Evolutionary conservation across 257 asterid genomes (phyloP), one percentile per base, ranked within the genome.

Genomic region (Ballota nigra): DNA sequence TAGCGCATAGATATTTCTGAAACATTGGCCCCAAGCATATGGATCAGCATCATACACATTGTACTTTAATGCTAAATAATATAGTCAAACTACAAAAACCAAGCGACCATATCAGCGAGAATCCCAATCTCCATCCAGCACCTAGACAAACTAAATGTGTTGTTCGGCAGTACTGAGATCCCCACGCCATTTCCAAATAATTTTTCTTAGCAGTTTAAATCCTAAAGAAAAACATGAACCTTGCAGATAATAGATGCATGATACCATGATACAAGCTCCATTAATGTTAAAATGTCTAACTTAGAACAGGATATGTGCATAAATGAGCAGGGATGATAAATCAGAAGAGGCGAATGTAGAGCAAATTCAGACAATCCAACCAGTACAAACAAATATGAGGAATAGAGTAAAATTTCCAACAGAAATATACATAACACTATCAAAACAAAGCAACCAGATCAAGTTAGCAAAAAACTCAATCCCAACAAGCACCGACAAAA

Each of bases 31-130:
- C 52, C 20, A 47, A 49, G 10, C 56, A 49, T n/a, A 49, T 53
- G 19, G 66, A 73, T 15, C 60, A 73, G 66, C 55, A 58, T 40
- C 73, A 66, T n/a, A 28, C 19, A n/a, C 2, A 34, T 26, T 55
- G 15, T 19, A 15, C 38, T 5, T 59, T 22, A n/a, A n/a, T n/a
- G n/a, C n/a, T n/a, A n/a, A n/a, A n/a, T n/a, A n/a, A n/a, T n/a
- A n/a, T n/a, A 22, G 15, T 13, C 62, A 51, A 61, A 56, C n/a
- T n/a, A 8, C 28, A 65, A 57, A 23, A 34, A 57, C 66, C 55
- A 26, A 3, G 31, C 12, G 15, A 23, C 24, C 33, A 33, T 28
- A 60, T 33, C 38, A 68, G 53, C 26, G 58, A 40, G 40, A 65
- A 68, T 55, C 24, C 10, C 20, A 4, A 36, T 66, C 70, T 22